Evolutionary conservation across 192 early-diverging fungal genomes (phyloP).

Genomic region (Phycomyces nitens): DNA sequence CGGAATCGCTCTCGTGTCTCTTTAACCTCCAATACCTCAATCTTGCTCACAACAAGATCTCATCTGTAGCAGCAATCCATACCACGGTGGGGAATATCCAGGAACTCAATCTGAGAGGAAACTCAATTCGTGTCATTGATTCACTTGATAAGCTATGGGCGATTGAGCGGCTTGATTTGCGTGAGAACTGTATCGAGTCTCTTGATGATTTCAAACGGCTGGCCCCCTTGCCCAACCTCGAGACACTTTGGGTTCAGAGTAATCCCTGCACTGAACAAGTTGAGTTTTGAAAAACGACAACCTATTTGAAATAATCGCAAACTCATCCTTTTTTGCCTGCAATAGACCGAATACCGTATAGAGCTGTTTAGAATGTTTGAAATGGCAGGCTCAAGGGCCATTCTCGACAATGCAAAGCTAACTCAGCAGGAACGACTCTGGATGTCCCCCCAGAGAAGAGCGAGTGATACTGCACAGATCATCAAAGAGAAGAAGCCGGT

Average conservation of each 20-base stretch:
- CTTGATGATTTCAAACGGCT: conserved; percentile 48
- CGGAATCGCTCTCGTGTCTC: conserved; percentile 31
- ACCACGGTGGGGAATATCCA: conserved; percentile 51
- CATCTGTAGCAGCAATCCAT: conserved; percentile 41
- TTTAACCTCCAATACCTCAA: conserved; percentile 51
- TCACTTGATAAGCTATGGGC: conserved; percentile 54
- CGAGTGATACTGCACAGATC: neutral
- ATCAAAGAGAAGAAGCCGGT: too few species aligned
- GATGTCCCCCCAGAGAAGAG: neutral
- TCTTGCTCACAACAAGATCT: conserved; percentile 54
- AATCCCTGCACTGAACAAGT: conserved; percentile 46
- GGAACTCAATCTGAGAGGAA: conserved; percentile 47
- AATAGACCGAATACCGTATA: conserved; percentile 47
- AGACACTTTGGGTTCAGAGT: conserved; percentile 48
- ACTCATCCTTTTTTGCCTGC: too few species aligned
- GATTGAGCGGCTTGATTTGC: conserved; percentile 50
- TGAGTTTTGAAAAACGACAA: too few species aligned
- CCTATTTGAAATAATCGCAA: too few species aligned
- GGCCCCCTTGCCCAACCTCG: conserved; percentile 43
- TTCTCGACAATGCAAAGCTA: conserved; percentile 47
- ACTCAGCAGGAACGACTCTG: conserved; percentile 1
- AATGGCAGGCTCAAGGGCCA: conserved; percentile 37
- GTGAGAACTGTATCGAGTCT: conserved; percentile 50
- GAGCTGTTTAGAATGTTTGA: conserved; percentile 45
- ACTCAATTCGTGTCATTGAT: conserved; percentile 43